Conservation (phyloP, 306 rosid species). For the Dalbergia cochinchinensis region DNA sequence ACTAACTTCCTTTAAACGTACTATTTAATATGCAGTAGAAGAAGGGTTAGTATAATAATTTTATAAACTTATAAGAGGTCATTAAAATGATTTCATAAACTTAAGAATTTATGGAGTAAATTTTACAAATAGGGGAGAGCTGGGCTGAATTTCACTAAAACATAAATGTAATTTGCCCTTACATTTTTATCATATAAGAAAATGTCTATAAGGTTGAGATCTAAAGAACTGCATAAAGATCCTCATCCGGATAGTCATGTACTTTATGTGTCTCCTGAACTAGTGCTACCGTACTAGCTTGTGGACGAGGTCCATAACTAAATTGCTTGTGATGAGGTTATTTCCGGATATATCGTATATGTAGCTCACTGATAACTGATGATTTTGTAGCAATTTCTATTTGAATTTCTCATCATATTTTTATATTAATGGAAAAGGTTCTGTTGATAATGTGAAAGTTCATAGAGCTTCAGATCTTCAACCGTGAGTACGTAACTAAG, state of each 20-base stretch:
- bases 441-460: not conserved
- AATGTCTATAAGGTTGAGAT: not conserved
- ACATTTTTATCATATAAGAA: not conserved
- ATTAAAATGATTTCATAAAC: too few species aligned
- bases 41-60: too few species aligned
- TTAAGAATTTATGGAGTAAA: too few species aligned
- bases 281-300: not conserved
- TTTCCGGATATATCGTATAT: not conserved
- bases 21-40: too few species aligned
- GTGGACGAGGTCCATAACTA: not conserved
- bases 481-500: conserved; percentile 1
- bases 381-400: conserved; percentile 5
- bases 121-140: too few species aligned
- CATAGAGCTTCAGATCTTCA: conserved; percentile 20
- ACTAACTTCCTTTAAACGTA: too few species aligned
- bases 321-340: not conserved
- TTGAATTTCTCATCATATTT: conserved; percentile 26
- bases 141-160: too few species aligned
- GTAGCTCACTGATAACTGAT: conserved; percentile 9
- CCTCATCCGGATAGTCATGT: not conserved
- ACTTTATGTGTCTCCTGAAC: not conserved
- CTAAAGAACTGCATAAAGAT: not conserved
- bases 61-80: too few species aligned
- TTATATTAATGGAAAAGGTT: not conserved
- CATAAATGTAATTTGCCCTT: too few species aligned